Evolutionary conservation across 2,329 filamentous ascomycete genomes (phyloP).

Genomic region (Knoxdaviesia proteae): DNA sequence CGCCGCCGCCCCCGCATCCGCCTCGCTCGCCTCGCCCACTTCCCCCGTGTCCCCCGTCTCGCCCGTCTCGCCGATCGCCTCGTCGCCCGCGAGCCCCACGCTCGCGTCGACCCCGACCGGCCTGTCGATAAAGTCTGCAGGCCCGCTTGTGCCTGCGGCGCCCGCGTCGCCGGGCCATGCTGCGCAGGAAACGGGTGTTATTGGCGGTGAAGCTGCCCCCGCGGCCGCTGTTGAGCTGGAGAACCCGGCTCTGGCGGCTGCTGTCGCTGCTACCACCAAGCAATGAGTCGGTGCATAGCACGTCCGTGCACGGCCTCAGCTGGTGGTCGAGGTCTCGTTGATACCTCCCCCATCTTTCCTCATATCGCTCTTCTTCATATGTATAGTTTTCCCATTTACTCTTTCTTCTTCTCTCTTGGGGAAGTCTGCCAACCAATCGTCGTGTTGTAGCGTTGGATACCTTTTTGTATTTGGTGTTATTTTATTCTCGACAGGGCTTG

Average conservation of each 20-base stretch:
- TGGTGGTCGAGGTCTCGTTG: no score
- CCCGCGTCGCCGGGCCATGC: constrained; percentile 5
- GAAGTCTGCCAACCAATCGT: no score
- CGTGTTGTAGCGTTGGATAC: no score
- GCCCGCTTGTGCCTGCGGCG: constrained; percentile 5
- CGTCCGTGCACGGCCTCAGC: no score
- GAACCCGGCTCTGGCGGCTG: no score
- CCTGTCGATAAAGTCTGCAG: constrained; percentile 7
- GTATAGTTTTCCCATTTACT: background rate
- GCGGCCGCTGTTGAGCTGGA: no score
- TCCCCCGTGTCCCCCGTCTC: constrained; percentile 13
- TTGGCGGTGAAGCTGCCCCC: no score
- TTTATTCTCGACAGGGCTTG: no score
- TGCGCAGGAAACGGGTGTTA: constrained; percentile 5
- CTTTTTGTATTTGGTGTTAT: no score
- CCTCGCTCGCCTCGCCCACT: constrained; percentile 8
- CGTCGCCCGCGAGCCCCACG: background rate
- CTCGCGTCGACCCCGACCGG: constrained; percentile 1
- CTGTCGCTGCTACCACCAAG: no score
- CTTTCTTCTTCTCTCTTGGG: no score
- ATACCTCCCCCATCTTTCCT: background rate
- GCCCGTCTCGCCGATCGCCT: constrained; percentile 8
- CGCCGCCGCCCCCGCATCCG: constrained; percentile 27
- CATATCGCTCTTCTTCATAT: background rate
- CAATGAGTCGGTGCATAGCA: no score